Conservation (phyloP, 2,329 filamentous ascomycete species). For the Knoxdaviesia proteae region DNA sequence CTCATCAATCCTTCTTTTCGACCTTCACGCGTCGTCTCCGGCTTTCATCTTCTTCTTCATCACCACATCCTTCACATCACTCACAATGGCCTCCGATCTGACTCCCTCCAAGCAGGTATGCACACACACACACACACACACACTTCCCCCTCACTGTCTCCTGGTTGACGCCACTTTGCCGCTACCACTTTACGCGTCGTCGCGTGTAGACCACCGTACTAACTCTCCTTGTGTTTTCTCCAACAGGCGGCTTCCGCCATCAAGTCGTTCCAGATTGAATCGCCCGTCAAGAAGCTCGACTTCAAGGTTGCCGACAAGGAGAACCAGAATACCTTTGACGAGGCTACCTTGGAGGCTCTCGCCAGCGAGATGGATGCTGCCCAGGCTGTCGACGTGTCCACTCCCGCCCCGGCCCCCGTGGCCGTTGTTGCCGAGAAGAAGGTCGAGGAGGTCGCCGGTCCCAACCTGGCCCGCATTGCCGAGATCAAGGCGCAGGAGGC, state of each 20-base stretch:
- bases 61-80: background rate
- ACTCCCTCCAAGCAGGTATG: constrained; percentile 38
- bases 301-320: constrained; percentile 62
- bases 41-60: background rate
- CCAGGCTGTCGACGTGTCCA: constrained; percentile 27
- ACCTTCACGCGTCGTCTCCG: background rate
- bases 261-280: constrained; percentile 80
- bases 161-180: too few relatives aligned
- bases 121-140: constrained; percentile 2
- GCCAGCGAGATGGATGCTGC: constrained; percentile 13
- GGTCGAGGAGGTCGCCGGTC: constrained; percentile 11
- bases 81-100: constrained; percentile 55
- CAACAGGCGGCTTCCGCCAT: constrained; percentile 66
- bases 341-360: constrained; percentile 16
- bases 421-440: constrained; percentile 20
- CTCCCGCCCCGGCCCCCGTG: constrained; percentile 20
- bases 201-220: background rate
- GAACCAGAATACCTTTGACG: constrained; percentile 40
- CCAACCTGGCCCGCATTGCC: constrained; percentile 20
- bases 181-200: too few relatives aligned
- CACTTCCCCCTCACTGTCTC: constrained; percentile 6
- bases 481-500: constrained; percentile 48
- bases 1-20: background rate
- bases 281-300: constrained; percentile 75
- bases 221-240: background rate